Evolutionary conservation across 306 rosid species (phyloP).

Genomic region (Fagus crenata): DNA sequence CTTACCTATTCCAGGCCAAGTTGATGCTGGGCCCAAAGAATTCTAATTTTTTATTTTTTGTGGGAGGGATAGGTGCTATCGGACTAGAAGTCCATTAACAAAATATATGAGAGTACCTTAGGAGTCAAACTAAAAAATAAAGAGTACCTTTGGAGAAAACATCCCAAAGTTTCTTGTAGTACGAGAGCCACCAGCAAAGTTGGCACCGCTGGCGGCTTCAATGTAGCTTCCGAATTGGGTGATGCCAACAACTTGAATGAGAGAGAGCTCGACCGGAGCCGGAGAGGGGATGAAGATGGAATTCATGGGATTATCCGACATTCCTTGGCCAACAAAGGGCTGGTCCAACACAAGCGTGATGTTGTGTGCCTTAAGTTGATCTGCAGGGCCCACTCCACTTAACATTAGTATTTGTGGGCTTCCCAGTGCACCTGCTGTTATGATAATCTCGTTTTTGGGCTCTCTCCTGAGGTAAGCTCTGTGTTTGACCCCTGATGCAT

Average conservation of each 20-base stretch:
- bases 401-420: constrained; percentile 71
- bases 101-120: constrained; percentile 10
- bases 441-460: constrained; percentile 44
- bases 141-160: constrained; percentile 58
- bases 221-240: constrained; percentile 52
- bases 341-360: constrained; percentile 37
- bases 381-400: constrained; percentile 58
- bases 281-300: constrained; percentile 67
- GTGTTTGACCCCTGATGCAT: constrained; percentile 36
- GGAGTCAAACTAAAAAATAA: background rate
- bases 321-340: constrained; percentile 52
- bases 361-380: constrained; percentile 43
- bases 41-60: too few species aligned
- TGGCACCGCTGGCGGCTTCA: constrained; percentile 76
- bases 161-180: constrained; percentile 52
- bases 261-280: constrained; percentile 49
- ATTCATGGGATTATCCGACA: constrained; percentile 60
- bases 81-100: background rate
- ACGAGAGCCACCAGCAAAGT: constrained; percentile 43
- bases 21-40: background rate
- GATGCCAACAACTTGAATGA: constrained; percentile 57
- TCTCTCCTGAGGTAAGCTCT: constrained; percentile 37
- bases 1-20: background rate
- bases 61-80: too few species aligned
- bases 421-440: constrained; percentile 74